Conservation (phyloP, 306 rosid species). For the Rosa persica region DNA sequence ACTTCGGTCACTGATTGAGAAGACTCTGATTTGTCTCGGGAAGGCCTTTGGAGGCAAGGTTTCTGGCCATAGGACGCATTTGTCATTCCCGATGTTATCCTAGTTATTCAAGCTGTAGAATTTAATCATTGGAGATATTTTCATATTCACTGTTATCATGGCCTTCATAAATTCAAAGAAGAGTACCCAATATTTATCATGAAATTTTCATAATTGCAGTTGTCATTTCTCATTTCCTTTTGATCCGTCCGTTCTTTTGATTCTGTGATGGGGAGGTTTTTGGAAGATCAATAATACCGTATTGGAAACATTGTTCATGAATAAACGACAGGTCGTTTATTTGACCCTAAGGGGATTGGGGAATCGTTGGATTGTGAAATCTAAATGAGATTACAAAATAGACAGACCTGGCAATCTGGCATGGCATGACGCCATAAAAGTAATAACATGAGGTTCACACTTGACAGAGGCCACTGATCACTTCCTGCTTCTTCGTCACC, state of each 20-base stretch:
- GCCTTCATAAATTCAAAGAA: constrained; percentile 51
- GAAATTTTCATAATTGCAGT: constrained; percentile 16
- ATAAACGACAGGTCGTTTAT: neutral
- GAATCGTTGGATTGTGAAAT: constrained; percentile 28
- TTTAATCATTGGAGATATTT: constrained; percentile 52
- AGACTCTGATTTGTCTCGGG: constrained; percentile 58
- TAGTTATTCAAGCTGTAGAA: constrained; percentile 51
- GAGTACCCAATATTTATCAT: constrained; percentile 42
- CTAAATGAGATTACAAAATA: constrained; percentile 9
- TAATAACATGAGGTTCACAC: constrained; percentile 44
- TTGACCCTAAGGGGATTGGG: constrained; percentile 11
- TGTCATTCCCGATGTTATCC: constrained; percentile 37
- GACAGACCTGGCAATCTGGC: constrained; percentile 7
- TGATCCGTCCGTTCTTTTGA: neutral
- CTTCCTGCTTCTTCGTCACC: constrained; percentile 9
- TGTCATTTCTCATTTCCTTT: constrained; percentile 8
- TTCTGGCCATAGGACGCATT: constrained; percentile 47
- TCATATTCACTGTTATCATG: constrained; percentile 37
- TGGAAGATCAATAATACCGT: neutral
- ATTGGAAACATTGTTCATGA: neutral
- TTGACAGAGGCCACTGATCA: constrained; percentile 28
- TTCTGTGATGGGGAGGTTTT: neutral
- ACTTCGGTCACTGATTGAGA: constrained; percentile 59
- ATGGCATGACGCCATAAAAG: neutral
- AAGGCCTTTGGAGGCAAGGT: constrained; percentile 36